Conservation (phyloP, 1,284 basidiomycete genomes). For the Irpex lacteus region DNA sequence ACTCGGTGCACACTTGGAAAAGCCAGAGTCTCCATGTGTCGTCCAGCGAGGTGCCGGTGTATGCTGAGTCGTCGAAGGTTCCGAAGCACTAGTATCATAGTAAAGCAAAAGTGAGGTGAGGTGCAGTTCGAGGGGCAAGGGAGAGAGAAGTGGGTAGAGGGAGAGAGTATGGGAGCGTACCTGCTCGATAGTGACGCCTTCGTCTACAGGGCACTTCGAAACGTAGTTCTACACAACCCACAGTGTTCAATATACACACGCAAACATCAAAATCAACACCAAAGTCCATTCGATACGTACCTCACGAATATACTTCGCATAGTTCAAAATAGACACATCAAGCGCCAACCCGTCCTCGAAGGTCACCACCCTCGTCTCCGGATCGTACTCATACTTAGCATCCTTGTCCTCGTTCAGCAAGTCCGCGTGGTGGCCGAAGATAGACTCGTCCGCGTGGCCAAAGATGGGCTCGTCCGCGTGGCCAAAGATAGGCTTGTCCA, state of each 20-base stretch:
- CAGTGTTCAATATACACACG: too few species aligned
- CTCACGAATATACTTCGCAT: constrained; percentile 73
- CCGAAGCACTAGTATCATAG: constrained; percentile 96
- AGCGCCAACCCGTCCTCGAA: constrained; percentile 44
- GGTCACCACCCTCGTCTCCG: constrained; percentile 30
- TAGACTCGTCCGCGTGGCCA: constrained; percentile 34
- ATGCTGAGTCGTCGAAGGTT: constrained; percentile 69
- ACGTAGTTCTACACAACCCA: constrained; percentile 51
- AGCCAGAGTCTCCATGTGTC: constrained; percentile 85
- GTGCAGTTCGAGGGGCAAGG: neutral
- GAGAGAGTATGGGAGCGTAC: constrained; percentile 32
- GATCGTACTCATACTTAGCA: constrained; percentile 18
- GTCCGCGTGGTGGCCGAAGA: constrained; percentile 26
- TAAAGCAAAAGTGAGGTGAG: too few species aligned
- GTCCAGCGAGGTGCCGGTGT: constrained; percentile 56
- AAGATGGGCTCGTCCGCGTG: too few species aligned
- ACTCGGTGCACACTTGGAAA: constrained; percentile 92
- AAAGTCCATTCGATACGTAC: constrained; percentile 35
- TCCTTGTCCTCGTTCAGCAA: constrained; percentile 1
- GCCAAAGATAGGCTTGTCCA: constrained; percentile 46
- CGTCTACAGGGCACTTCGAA: constrained; percentile 50
- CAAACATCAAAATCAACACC: neutral
- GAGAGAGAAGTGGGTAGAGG: too few species aligned
- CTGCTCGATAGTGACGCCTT: constrained; percentile 48
- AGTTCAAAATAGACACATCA: constrained; percentile 67